Percentiles rank a stretch among this genome's conserved stretches.
These are phyloP conservation scores for Trifolium fragiferum DNA, from an alignment of 306 rosid genomes.

Conservation along the genomic window DNA sequence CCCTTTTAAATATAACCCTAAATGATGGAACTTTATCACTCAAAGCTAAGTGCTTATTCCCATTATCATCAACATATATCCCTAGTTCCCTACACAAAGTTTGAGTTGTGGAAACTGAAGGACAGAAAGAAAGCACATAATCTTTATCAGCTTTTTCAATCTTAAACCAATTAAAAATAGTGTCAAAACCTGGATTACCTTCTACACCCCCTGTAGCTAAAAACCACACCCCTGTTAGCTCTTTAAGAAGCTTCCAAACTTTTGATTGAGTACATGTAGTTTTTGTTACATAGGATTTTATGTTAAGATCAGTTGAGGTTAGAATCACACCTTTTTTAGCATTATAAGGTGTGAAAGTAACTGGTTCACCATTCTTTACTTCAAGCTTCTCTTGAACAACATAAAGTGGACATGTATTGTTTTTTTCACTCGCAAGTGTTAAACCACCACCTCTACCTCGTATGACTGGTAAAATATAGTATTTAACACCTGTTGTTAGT, in stretches of 20 bases:
- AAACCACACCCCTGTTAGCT: slow-evolving; percentile 48
- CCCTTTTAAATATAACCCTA: slow-evolving; percentile 43
- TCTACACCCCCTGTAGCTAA: slow-evolving; percentile 53
- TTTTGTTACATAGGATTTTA: slow-evolving; percentile 41
- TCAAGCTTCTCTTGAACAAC: slow-evolving; percentile 58
- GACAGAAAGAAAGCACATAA: slow-evolving; percentile 64
- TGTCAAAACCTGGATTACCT: slow-evolving; percentile 56
- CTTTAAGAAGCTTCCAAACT: slow-evolving; percentile 59
- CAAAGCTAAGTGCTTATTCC: slow-evolving; percentile 46
- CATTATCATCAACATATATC: slow-evolving; percentile 23
- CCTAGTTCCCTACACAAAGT: slow-evolving; percentile 59
- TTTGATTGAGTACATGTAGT: slow-evolving; percentile 33
- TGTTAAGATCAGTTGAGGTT: slow-evolving; percentile 61
- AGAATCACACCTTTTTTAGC: slow-evolving; percentile 38
- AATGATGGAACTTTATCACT: slow-evolving; percentile 46
- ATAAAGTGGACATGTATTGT: slow-evolving; percentile 49
- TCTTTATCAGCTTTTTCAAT: slow-evolving; percentile 57
- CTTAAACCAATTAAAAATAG: slow-evolving; percentile 63
- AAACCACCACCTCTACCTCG: slow-evolving; percentile 52
- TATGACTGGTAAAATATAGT: slow-evolving; percentile 52
- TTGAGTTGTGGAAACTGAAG: slow-evolving; percentile 41
- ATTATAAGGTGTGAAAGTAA: slow-evolving; percentile 51
- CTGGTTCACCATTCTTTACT: slow-evolving; percentile 42
- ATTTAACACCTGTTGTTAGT: slow-evolving; percentile 46
- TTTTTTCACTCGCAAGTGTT: slow-evolving; percentile 22